Percentiles rank a stretch among this genome's conserved stretches.
Evolutionary conservation across 1,284 basidiomycete species (phyloP).

Genomic region (Laetiporus sulphureus): DNA sequence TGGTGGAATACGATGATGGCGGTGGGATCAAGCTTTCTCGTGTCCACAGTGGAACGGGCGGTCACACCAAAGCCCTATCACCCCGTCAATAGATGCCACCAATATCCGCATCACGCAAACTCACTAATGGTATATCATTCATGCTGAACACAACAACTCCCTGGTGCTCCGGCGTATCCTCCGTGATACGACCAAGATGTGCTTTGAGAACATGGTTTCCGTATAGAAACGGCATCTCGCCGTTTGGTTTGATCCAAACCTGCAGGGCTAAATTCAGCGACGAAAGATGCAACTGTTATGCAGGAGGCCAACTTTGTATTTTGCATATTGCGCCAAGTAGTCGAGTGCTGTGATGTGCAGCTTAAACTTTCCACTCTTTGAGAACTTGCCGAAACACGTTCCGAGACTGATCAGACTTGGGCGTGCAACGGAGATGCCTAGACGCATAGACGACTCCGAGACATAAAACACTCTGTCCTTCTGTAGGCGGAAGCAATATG

Average conservation of each 20-base stretch:
- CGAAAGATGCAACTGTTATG: too few relatives aligned
- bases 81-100: conserved; percentile 2
- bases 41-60: conserved; percentile 92
- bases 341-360: conserved; percentile 93
- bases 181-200: conserved; percentile 97
- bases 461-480: conserved; percentile 93
- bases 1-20: conserved; percentile 99
- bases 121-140: conserved; percentile 86
- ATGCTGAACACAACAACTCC: conserved; percentile 97
- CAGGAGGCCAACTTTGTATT: conserved; percentile 76
- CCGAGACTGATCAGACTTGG: conserved; percentile 92
- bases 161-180: conserved; percentile 98
- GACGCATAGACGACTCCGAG: conserved; percentile 88
- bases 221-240: conserved; percentile 98
- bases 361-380: conserved; percentile 97
- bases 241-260: conserved; percentile 99
- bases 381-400: conserved; percentile 98
- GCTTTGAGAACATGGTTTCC: conserved; percentile 99
- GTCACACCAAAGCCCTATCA: conserved; percentile 95
- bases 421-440: conserved; percentile 88
- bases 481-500: conserved; percentile 88
- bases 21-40: conserved; percentile 96
- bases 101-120: conserved; percentile 17
- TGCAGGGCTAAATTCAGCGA: conserved; percentile 25
- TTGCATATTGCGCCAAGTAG: conserved; percentile 93